These are phyloP conservation scores for Trichophyton mentagrophytes DNA, from an alignment of 2,329 filamentous ascomycete species.

Conservation along the genomic window DNA sequence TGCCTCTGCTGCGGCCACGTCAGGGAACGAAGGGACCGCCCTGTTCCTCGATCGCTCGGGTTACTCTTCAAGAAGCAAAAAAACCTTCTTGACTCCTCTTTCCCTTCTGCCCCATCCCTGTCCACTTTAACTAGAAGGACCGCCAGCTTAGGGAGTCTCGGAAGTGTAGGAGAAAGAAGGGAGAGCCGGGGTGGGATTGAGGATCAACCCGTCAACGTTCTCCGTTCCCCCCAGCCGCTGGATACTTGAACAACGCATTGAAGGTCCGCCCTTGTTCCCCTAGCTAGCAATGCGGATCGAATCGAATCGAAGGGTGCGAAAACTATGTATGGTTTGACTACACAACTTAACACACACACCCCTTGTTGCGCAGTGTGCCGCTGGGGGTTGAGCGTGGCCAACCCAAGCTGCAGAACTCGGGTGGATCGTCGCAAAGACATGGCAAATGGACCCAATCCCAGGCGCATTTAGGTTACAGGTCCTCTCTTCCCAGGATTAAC, in stretches of 20 bases:
- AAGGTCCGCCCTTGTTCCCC: background rate
- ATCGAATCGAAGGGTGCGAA: background rate
- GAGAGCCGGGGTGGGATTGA: background rate
- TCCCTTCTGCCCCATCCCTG: constrained; percentile 1
- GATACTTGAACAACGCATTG: background rate
- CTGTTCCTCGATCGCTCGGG: constrained; percentile 4
- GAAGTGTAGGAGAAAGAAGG: background rate
- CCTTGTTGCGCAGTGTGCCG: background rate
- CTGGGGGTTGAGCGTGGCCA: background rate
- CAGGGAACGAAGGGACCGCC: background rate
- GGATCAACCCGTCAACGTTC: background rate
- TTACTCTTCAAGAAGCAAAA: background rate
- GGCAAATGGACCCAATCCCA: constrained; percentile 4
- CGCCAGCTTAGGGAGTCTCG: background rate
- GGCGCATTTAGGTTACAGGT: constrained; percentile 3
- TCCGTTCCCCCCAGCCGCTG: background rate
- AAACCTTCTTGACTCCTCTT: constrained; percentile 2
- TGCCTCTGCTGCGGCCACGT: constrained; percentile 2
- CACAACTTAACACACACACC: background rate
- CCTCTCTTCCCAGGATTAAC: background rate
- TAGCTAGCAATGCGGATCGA: no score
- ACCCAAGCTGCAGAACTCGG: constrained; percentile 4
- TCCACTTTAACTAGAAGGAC: background rate
- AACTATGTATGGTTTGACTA: background rate
- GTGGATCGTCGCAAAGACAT: constrained; percentile 5